Evolutionary conservation across 2,329 filamentous ascomycete genomes (phyloP), one percentile per base, ranked within the genome.

Genomic region (Alternaria burnsii): DNA sequence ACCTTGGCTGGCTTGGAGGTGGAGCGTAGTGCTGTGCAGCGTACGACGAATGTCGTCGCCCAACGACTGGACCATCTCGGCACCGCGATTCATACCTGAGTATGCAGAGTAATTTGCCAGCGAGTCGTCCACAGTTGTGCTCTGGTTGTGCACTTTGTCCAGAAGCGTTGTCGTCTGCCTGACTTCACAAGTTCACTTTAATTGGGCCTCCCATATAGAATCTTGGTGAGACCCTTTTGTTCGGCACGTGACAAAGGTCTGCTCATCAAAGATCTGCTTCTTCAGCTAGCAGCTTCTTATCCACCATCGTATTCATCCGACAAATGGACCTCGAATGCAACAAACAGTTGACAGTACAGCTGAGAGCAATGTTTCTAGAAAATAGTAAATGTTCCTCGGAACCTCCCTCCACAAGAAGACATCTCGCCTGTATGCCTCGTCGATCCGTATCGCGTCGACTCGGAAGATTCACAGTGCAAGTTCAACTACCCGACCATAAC

Each of bases 1-100:
- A 43, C 20, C 65, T 56, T 57, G 61, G 59, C 54, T 43, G 38
- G 55, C 58, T 66, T 61, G 58, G 59, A 36, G 38, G 58, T 55
- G 55, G 59, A 66, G 54, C 46, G 53, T 48, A 57, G 58, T 61
- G 48, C 57, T 47, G 47, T 54, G 30, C 51, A 62, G 53, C 55
- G 50, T 44, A 24, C 46, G 32, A 34, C 26, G n/a, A 50, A 59
- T 61, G 59, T 61, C 58, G 60, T 67, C 57, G 53, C 52, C 61
- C 56, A 20, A 53, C 28, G 55, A 51, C 52, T 42, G n/a, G 22
- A 20, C 41, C 34, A 20, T 48, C n/a, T 50, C 53, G 18, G 51
- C 48, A 30, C 51, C 24, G 30, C 44, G 32, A 56, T 34, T 55
- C 52, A 51, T 53, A 38, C 8, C 36, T 40, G 34, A n/a, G 34